Percentiles rank a stretch among this genome's conserved stretches.
Evolutionary conservation across 148 eudicot species (phyloP).

Genomic region (Pouteria glomerata): DNA sequence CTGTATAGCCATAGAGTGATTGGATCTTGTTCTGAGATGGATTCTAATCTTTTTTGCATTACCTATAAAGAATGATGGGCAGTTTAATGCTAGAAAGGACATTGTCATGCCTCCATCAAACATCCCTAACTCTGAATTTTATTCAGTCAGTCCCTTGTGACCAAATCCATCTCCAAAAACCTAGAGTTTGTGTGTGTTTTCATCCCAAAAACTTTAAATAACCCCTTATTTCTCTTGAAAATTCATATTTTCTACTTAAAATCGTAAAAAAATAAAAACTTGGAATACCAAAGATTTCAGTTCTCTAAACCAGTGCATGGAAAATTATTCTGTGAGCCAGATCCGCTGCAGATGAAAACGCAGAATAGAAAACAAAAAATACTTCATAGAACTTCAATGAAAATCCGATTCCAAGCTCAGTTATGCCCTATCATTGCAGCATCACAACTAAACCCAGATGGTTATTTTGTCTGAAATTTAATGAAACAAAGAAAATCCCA

Average conservation of each 20-base stretch:
- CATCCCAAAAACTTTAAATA: not conserved
- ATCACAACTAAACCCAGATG: not conserved
- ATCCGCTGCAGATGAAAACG: not conserved
- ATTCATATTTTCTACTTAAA: not conserved
- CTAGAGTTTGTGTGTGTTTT: not conserved
- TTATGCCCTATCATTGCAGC: not conserved
- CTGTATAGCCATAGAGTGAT: conserved; percentile 11
- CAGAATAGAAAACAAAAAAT: not conserved
- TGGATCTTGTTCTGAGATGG: conserved; percentile 13
- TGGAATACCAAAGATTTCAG: not conserved
- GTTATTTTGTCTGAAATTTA: not conserved
- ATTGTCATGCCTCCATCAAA: conserved; percentile 22
- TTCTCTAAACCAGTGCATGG: not conserved
- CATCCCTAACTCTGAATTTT: conserved; percentile 12
- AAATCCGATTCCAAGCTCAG: not conserved
- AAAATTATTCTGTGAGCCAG: not conserved
- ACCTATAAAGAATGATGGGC: conserved; percentile 9
- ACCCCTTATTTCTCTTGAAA: not conserved
- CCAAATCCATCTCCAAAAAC: conserved; percentile 2
- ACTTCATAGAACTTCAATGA: not conserved
- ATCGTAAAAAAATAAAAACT: not conserved
- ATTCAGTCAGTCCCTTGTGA: not conserved
- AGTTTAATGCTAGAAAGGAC: conserved; percentile 24
- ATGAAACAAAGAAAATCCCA: not conserved
- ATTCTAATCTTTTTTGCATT: conserved; percentile 18